Base-by-base conservation (phyloP, 2,329 filamentous ascomycete genomes). In the Amylocarpus encephaloides region DNA sequence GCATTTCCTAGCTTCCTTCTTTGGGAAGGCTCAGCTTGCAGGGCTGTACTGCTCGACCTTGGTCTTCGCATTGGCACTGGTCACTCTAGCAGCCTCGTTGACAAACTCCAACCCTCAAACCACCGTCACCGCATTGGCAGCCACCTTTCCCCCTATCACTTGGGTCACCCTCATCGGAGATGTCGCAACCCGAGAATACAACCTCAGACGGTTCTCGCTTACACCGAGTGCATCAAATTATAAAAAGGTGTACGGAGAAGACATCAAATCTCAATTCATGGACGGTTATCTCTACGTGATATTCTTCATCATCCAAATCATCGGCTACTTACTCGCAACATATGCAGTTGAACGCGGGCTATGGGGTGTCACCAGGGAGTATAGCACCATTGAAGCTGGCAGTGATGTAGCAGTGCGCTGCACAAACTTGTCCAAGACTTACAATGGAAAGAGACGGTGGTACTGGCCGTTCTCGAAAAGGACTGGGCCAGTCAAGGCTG, bases 11-110 rank as follows among this genome's bases (percentile, higher is more conserved):
- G 80, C 75, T 0, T 74, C 76, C 13, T 78, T 85, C 58, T 85
- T 85, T 66, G 74, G 71, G 53, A 82, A 79, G 57, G 75, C 81
- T 2, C 80, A 85, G 54, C 71, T 85, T 10, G 81, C 78, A 33
- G 81, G 82, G 22, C 82, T 84, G 51, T 76, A 78, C 1, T 72
- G 77, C n/a, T 77, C 78, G 6, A 79, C 84, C 33, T 66, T 75
- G 12, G 76, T 74, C 0, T 75, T 85, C 42, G 64, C 82, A 5
- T 65, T 85, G 5, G 80, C 79, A 2, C 76, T 85, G 52, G 70
- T 84, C 38, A 76, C 79, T 2, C 79, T 85, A 60, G 73, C 83
- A 32, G 53, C 53, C 5, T 42, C 52, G 7, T 36, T 61, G 10
- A 51, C 46, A 6, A 16, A 18, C 22, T 38, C 18, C 16, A 42